A percentile compares a stretch with the other conserved stretches of the same genome.
These are phyloP conservation scores for Kalanchoe fedtschenkoi DNA, from an alignment of 164 flowering plant genomes.

Conservation along the genomic window DNA sequence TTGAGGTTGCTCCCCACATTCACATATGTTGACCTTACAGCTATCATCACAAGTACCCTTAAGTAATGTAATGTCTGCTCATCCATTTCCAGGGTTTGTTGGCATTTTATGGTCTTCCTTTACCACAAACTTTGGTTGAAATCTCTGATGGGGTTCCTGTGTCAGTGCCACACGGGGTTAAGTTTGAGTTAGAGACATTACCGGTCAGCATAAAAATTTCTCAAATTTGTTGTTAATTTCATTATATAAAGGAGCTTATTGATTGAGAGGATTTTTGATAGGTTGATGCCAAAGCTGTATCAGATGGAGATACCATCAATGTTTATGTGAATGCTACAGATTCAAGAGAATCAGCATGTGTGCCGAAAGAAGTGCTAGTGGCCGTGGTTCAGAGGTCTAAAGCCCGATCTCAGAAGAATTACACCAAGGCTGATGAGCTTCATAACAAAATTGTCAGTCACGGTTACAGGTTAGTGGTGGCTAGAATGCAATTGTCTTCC, in stretches of 20 bases:
- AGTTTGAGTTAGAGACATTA: conserved; percentile 4
- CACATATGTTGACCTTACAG: not conserved
- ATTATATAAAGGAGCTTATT: not conserved
- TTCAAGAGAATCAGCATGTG: conserved; percentile 5
- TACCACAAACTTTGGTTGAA: not conserved
- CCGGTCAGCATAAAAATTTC: conserved; percentile 2
- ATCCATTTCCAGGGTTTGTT: not conserved
- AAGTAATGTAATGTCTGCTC: not conserved
- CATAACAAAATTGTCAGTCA: not conserved
- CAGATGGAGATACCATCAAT: conserved; percentile 5
- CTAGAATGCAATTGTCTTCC: not conserved
- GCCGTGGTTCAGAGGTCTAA: not conserved
- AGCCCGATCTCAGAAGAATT: conserved; percentile 8
- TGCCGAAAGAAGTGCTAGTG: conserved; percentile 5
- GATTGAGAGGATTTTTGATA: not conserved
- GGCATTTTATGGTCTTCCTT: conserved; percentile 4
- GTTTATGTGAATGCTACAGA: conserved; percentile 1
- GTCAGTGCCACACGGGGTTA: conserved; percentile 2
- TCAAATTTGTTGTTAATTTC: not conserved
- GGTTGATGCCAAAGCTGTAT: conserved; percentile 5
- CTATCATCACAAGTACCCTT: no score
- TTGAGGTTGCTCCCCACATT: not conserved
- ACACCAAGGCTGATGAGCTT: conserved; percentile 5
- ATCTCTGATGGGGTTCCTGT: conserved; percentile 3
- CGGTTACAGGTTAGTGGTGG: not conserved